Base-by-base conservation (phyloP, 1,284 basidiomycete genomes). In the Ceratobasidium sp. region DNA sequence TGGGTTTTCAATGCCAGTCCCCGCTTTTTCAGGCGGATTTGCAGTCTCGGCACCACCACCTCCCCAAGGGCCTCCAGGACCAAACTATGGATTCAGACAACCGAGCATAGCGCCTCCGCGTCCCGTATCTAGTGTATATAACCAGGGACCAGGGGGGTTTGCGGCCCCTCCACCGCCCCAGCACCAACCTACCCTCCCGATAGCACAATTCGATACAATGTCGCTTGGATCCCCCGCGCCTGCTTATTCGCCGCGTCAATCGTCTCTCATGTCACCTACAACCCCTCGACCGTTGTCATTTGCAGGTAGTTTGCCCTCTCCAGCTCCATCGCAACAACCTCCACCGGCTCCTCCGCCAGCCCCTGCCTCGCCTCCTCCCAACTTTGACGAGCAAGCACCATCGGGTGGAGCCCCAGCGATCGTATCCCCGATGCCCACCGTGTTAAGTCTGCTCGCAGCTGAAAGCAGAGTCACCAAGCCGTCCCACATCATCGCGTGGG, bases 401-500 rank as follows among this genome's bases (percentile, higher is more conserved):
- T 26, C 70, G 9, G 70, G 70, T n/a, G 56, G 59, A 44, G 7
- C 70, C 7, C 70, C 70, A 15, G 70, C 70, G 38, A 74, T 61
- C 20, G 70, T 74, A 44, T 13, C 61, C 5, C 88, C 91, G 1
- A 86, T 94, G 0, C 92, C 93, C 0, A 88, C 88, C n/a, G 82
- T 91, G 40, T 82, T 89, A 28, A 86, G 87, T 0, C 88, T 94
- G 1, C 81, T 84, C 1, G 80, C 84, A 26, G 84, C 92, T 38
- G 89, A 91, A 78, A 84, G 87, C 10, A 87, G 89, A 0, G 81
- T 80, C 61, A 88, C 88, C 78, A 91, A 92, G 81, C 90, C 91
- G 0, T 82, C 85, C 0, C 86, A 90, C 66, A 90, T 91, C 80
- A 84, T 96, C 20, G 86, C 88, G 23, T 97, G 96, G 96, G 89